A percentile compares a stretch with the other conserved stretches of the same genome.
Conservation (phyloP, 495 filamentous ascomycete genomes). For the Talaromyces ruber region DNA sequence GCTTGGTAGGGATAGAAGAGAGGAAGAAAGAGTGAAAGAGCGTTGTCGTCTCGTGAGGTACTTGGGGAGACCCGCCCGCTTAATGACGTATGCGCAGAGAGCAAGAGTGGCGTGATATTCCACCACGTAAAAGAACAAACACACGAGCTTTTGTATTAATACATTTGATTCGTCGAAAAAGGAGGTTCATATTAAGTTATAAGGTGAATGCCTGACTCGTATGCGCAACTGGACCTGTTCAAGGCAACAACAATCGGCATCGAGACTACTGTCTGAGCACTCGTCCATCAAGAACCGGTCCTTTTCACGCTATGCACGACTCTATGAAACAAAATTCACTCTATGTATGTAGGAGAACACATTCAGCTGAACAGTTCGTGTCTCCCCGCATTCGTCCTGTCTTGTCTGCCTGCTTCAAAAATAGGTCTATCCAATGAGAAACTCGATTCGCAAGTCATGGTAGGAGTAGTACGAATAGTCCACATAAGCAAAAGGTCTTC, state of each 20-base stretch:
- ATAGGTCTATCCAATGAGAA: neutral
- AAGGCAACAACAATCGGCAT: too few relatives aligned
- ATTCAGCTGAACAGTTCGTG: too few relatives aligned
- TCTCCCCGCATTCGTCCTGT: too few relatives aligned
- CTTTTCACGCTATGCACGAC: too few relatives aligned
- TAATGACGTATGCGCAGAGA: neutral
- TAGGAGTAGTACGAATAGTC: neutral
- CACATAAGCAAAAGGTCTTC: neutral
- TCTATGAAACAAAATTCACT: too few relatives aligned
- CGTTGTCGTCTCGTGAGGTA: neutral
- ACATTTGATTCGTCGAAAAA: too few relatives aligned
- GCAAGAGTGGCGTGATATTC: neutral
- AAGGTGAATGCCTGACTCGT: neutral
- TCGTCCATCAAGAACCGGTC: too few relatives aligned
- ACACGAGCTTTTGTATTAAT: too few relatives aligned
- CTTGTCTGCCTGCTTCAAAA: neutral
- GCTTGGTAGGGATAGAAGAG: neutral
- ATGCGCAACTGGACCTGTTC: too few relatives aligned
- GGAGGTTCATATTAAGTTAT: too few relatives aligned
- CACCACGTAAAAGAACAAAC: neutral
- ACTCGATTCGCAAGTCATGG: too few relatives aligned
- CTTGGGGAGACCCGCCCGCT: neutral
- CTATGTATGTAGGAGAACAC: too few relatives aligned
- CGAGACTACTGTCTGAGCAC: neutral
- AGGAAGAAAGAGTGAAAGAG: neutral